Conservation (phyloP, 495 filamentous ascomycete genomes). For the Letharia lupina region DNA sequence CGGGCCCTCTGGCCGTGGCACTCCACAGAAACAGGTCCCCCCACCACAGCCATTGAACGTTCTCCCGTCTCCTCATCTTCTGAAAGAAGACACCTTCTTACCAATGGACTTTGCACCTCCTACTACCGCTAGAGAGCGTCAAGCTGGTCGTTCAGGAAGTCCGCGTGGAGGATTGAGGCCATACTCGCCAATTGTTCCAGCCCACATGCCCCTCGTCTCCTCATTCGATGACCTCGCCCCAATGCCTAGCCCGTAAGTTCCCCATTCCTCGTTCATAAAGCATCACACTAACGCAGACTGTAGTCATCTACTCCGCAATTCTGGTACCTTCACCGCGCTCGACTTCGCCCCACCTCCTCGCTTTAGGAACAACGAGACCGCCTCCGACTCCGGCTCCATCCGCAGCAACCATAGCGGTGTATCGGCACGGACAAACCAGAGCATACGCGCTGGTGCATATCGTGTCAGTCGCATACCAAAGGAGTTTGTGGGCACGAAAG, state of each 20-base stretch:
- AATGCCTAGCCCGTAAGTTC: slow-evolving; percentile 85
- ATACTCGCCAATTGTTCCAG: slow-evolving; percentile 60
- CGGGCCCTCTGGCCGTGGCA: slow-evolving; percentile 37
- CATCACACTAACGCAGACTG: slow-evolving; percentile 26
- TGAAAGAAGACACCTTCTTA: slow-evolving; percentile 75
- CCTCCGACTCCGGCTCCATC: slow-evolving; percentile 83
- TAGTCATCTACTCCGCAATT: slow-evolving; percentile 81
- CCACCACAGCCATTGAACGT: slow-evolving; percentile 65
- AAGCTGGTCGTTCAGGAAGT: slow-evolving; percentile 68
- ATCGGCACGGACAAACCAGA: slow-evolving; percentile 58
- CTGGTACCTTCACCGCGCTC: slow-evolving; percentile 76
- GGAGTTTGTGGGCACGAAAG: slow-evolving; percentile 72
- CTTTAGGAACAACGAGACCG: slow-evolving; percentile 62
- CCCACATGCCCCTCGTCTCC: slow-evolving; percentile 68
- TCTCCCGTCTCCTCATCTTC: slow-evolving; percentile 76
- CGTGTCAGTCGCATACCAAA: slow-evolving; percentile 78
- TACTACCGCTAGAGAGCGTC: slow-evolving; percentile 54
- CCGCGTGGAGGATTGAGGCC: slow-evolving; percentile 67
- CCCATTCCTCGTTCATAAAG: slow-evolving; percentile 11
- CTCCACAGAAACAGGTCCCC: slow-evolving; percentile 55
- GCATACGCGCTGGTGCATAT: slow-evolving; percentile 82
- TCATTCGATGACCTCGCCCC: slow-evolving; percentile 78
- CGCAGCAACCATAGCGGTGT: slow-evolving; percentile 77
- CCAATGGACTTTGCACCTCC: slow-evolving; percentile 86
- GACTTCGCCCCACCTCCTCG: slow-evolving; percentile 93